These are phyloP conservation scores for Candida ficus DNA, from an alignment of 805 yeast genomes.

Conservation along the genomic window DNA sequence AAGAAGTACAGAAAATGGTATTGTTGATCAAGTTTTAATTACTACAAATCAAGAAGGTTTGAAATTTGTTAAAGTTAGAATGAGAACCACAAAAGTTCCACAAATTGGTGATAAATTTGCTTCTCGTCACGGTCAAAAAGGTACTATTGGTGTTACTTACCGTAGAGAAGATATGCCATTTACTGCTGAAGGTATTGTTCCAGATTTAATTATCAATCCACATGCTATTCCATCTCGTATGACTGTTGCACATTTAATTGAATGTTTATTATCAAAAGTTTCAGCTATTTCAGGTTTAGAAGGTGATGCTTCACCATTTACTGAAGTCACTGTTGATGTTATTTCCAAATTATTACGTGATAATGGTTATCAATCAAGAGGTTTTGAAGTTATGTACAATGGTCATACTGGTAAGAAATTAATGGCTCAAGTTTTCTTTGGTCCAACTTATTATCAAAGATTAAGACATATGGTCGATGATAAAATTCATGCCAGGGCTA, in stretches of 20 bases:
- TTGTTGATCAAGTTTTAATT: constrained; percentile 93
- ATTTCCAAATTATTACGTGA: constrained; percentile 87
- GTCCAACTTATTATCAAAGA: constrained; percentile 99
- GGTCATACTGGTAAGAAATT: constrained; percentile 98
- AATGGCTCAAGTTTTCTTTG: constrained; percentile 98
- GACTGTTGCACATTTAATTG: constrained; percentile 99
- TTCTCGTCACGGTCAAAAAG: constrained; percentile 99
- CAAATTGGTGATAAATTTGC: constrained; percentile 99
- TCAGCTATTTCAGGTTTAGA: constrained; percentile 93
- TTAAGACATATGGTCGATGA: constrained; percentile 99
- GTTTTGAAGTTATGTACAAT: constrained; percentile 97
- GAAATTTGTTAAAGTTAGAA: constrained; percentile 94
- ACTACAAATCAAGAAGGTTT: constrained; percentile 98
- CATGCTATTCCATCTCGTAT: constrained; percentile 99
- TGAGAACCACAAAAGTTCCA: constrained; percentile 98
- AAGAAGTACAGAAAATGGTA: constrained; percentile 95
- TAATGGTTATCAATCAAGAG: constrained; percentile 96
- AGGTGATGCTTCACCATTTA: constrained; percentile 99
- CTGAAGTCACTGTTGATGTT: constrained; percentile 97
- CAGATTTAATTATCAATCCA: constrained; percentile 95
- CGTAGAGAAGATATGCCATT: constrained; percentile 99
- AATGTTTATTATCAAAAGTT: constrained; percentile 93
- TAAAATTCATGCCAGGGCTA: constrained; percentile 97
- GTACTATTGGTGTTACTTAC: constrained; percentile 98
- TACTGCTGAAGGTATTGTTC: constrained; percentile 91